phyloP scores from a whole-genome alignment of 1,284 basidiomycete genomes.

The Uromyces viciae-fabae region DNA sequence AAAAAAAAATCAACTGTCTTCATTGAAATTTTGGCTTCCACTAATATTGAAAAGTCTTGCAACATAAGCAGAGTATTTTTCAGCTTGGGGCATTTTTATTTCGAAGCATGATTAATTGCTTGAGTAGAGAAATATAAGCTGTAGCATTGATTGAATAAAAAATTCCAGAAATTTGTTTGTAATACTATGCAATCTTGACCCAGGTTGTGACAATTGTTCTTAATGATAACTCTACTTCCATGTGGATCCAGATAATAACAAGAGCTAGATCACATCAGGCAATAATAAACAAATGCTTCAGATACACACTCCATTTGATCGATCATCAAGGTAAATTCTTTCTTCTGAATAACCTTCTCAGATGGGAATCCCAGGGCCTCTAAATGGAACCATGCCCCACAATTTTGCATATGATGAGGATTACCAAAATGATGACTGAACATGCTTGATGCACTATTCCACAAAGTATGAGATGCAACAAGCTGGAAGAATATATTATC shows the following conservation, averaged over 20 bases:
- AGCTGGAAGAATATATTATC: not conserved
- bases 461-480: not conserved
- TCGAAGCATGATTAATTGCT: not conserved
- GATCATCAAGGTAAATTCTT: not conserved
- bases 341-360: not conserved
- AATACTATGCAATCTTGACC: not conserved
- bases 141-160: not conserved
- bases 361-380: not conserved
- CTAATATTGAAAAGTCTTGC: not conserved
- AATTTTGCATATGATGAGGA: not conserved
- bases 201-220: not conserved
- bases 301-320: not conserved
- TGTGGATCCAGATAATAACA: not conserved
- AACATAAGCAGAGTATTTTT: not conserved
- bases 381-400: not conserved
- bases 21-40: not conserved
- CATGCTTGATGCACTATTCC: not conserved
- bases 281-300: not conserved
- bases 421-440: not conserved
- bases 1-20: not conserved
- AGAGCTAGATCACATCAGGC: not conserved
- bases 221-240: not conserved
- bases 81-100: not conserved
- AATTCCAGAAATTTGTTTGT: not conserved
- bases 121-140: not conserved